Conservation (phyloP, 2,329 filamentous ascomycete species). For the Trichoderma breve region DNA sequence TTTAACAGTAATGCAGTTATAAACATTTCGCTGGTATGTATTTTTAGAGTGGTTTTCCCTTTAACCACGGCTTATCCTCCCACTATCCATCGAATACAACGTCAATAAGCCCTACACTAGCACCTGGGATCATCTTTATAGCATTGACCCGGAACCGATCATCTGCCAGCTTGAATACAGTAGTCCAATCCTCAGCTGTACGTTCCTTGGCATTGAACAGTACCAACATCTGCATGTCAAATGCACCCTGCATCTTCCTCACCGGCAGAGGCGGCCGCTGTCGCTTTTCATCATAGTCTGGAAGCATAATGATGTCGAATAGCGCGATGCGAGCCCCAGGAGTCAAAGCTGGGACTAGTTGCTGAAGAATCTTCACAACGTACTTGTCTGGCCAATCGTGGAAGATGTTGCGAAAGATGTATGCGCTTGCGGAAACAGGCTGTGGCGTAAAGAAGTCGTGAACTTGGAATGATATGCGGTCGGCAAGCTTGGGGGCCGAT, state of each 20-base stretch:
- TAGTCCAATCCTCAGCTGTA: background rate
- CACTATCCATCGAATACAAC: background rate
- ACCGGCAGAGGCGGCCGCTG: background rate
- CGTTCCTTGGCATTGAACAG: background rate
- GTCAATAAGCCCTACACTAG: background rate
- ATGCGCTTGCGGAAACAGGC: background rate
- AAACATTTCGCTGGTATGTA: too few relatives aligned
- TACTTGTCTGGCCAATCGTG: background rate
- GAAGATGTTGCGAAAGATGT: background rate
- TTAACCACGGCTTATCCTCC: background rate
- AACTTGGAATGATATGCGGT: background rate
- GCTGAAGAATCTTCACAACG: background rate
- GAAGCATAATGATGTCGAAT: background rate
- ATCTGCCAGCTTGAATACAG: background rate
- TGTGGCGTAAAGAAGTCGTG: background rate
- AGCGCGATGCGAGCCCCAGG: background rate
- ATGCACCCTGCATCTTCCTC: background rate
- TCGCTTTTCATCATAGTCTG: background rate
- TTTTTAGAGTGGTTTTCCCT: too few relatives aligned
- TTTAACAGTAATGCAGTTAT: too few relatives aligned
- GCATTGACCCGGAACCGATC: background rate
- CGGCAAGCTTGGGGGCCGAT: background rate
- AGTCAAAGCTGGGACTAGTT: background rate
- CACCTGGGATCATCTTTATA: background rate
- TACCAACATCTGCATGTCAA: background rate